Evolutionary conservation across 768 basidiomycete genomes (phyloP), one percentile per base, ranked within the genome.

Genomic region (Astraeus odoratus): DNA sequence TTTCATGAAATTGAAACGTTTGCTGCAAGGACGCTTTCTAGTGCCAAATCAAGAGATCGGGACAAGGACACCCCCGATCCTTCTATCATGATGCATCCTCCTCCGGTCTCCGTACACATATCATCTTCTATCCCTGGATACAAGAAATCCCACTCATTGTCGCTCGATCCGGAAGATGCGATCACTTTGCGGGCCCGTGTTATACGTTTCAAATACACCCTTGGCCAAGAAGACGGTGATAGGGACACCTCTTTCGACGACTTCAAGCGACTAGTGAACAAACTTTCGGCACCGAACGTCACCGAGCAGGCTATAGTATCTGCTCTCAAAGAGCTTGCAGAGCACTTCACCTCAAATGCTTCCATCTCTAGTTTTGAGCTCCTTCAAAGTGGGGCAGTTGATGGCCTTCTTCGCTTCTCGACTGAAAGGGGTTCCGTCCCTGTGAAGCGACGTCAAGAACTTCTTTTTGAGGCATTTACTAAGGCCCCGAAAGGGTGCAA

Each of bases 361-460:
- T 85, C 91, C 8, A 80, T 98, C 4, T 97, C 93, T 2, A 96
- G 93, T 64, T 99, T 98, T 52, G 96, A 99, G 67, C 66, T 98
- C 38, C 68, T 97, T 46, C 87, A 97, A 60, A 95, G 91, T 57
- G 96, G 95, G 3, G 77, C 96, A 4, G 86, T 97, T 2, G 92
- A 94, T 53, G 83, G 82, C 10, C 61, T 98, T 43, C 72, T 98
- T 43, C 78, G 77, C 44, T 91, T 91, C 63, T 80, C 90, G 4
- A 86, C 84, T 3, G 81, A 85, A 48, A 78, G 82, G 54, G 49
- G 77, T 63, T 26, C 6, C 94, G 93, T 92, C 30, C 61, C 72
- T 25, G 56, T 81, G 10, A 63, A 69, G 35, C 75, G 74, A 39
- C 80, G 95, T 8, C 83, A 88, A 54, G 83, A 87, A 42, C 68